Evolutionary conservation across 2,329 filamentous ascomycete species (phyloP), one percentile per base, ranked within the genome.

Genomic region (Aspergillus ruber): DNA sequence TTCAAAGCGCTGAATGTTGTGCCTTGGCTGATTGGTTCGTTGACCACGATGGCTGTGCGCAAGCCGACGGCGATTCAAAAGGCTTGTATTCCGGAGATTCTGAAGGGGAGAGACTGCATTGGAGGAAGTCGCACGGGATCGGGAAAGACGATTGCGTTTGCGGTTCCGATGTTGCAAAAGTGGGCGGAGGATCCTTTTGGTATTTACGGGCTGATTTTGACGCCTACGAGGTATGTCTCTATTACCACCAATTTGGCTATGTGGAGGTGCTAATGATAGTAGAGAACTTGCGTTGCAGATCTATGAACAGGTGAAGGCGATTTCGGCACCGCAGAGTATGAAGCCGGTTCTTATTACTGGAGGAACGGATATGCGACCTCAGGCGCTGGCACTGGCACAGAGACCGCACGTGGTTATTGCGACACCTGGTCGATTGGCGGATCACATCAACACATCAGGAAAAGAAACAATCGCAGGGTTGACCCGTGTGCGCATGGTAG

Each of bases 61-160:
- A 78, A 85, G 48, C 93, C 93, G 0, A 98, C 93, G 0, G 85
- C 86, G 13, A 97, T 98, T 74, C 93, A 98, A 60, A 88, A 86
- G 61, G 85, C 83, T 45, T 95, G 88, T 64, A 97, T 98, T 61
- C 90, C 91, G 1, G 86, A 93, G 65, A 96, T 97, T 50, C 68
- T 98, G 29, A 85, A 88, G 58, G 93, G 93, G 5, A 80, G 87
- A 58, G 90, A 98, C 70, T 96, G 90, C 64, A 96, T 98, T 58
- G 93, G 93, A 63, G 90, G 90, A 33, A 95, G 88, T 63, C 80
- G 90, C 53, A 98, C 93, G 0, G 93, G 93, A 75, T 96, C 91
- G 10, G 93, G 93, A 71, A 98, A 98, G 74, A 98, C 93, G 3
- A 84, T 97, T 39, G 90, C 93, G 1, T 98, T 98, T 68, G 88